phyloP scores from a whole-genome alignment of 352 stramenopile species.

The Blastocystis sp. region DNA sequence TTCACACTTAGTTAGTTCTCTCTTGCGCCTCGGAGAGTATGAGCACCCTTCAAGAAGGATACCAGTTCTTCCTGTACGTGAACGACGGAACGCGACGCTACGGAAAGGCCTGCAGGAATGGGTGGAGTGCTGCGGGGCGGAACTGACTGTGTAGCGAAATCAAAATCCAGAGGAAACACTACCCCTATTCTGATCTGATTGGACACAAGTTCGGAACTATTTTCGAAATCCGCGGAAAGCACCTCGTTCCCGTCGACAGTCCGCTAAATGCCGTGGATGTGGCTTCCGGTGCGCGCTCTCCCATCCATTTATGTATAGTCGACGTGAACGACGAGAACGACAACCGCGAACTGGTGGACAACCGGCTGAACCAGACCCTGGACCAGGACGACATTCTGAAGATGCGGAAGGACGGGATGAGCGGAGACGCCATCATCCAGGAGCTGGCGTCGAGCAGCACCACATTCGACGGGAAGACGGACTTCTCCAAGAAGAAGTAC shows the following conservation, averaged over 20 bases:
- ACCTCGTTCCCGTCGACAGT: slow-evolving; percentile 59
- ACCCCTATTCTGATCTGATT: slow-evolving; percentile 57
- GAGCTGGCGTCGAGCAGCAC: slow-evolving; percentile 65
- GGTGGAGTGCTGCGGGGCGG: not conserved
- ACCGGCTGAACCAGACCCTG: slow-evolving; percentile 53
- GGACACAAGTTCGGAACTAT: slow-evolving; percentile 61
- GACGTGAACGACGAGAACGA: slow-evolving; percentile 69
- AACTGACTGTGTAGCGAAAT: slow-evolving; percentile 12
- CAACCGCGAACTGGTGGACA: slow-evolving; percentile 68
- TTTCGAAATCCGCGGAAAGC: slow-evolving; percentile 61
- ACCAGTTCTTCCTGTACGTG: slow-evolving; percentile 68
- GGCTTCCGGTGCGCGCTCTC: not conserved
- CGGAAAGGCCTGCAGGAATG: slow-evolving; percentile 39
- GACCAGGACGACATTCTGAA: slow-evolving; percentile 70
- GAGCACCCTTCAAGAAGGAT: slow-evolving; percentile 45
- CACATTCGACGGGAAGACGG: slow-evolving; percentile 71
- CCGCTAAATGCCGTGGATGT: slow-evolving; percentile 66
- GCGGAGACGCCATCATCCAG: slow-evolving; percentile 69
- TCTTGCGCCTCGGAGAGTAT: not conserved
- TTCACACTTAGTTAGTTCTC: not conserved
- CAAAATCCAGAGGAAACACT: slow-evolving; percentile 64
- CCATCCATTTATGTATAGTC: not conserved
- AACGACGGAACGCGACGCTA: slow-evolving; percentile 55
- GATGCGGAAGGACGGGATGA: slow-evolving; percentile 62
- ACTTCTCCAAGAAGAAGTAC: slow-evolving; percentile 72